Base-by-base conservation (phyloP, 208 protist genomes). In the Leishmania martiniquensis region DNA sequence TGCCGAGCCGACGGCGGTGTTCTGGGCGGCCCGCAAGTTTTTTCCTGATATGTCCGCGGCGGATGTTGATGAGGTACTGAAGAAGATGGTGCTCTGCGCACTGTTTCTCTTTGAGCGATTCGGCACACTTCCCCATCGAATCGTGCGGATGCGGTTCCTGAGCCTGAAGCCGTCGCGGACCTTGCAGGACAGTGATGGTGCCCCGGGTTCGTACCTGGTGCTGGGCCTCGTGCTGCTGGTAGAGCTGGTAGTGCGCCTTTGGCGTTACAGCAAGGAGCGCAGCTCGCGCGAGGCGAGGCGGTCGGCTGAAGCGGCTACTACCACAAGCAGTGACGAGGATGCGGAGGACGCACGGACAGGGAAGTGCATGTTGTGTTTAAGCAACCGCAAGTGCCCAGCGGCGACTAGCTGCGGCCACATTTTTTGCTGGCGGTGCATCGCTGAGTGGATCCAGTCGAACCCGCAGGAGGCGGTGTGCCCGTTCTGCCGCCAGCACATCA, bases 341-440 rank as follows among this genome's bases (percentile, higher is more conserved):
- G 81, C 90, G 60, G 85, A 91, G 67, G 55, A 78, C 44, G 77
- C 69, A 25, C 77, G 75, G 71, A 42, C 77, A 7, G 94, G 91
- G 7, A 93, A 92, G 80, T 97, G 94, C 85, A 95, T 95, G 91
- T 68, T 97, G 86, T 97, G 94, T 78, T 83, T 97, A 12, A 83
- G 91, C 62, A 84, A 89, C 60, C 85, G 92, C 69, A 94, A 90
- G 80, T 89, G 83, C 44, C 92, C 94, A 12, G 94, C 94, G 7
- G 88, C 89, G 42, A 96, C 92, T 7, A 86, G 85, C 65, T 97
- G 94, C 70, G 94, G 94, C 4, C 94, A 97, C 74, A 87, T 96
- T 12, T 97, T 96, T 75, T 97, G 94, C 80, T 97, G 94, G 92
- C 78, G 82, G n/a, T 97, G 94, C 77, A 89, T 96, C 47, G 84